phyloP scores from a whole-genome alignment of 139 green algal species.

The Chlamydomonas asymmetrica region DNA sequence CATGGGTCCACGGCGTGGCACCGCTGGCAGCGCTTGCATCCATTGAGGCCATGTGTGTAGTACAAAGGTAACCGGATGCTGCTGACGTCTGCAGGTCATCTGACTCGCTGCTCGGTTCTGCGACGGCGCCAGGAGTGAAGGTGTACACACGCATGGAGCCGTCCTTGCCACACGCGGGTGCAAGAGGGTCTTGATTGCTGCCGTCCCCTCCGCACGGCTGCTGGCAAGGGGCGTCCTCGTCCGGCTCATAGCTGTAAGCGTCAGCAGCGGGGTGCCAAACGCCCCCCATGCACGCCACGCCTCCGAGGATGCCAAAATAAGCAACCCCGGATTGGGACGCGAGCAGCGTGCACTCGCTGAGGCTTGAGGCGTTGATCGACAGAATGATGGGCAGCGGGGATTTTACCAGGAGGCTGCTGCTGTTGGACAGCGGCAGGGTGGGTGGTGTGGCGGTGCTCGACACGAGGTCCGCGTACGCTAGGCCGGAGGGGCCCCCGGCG shows the following conservation, averaged over 20 bases:
- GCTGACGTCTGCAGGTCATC: neutral
- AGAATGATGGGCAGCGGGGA: conserved; percentile 2
- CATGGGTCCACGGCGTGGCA: neutral
- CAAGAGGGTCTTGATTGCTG: neutral
- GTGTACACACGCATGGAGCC: neutral
- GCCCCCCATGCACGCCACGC: neutral
- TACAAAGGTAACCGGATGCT: no score
- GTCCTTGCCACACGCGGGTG: neutral
- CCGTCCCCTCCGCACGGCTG: neutral
- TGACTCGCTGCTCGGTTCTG: neutral
- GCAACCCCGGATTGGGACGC: neutral
- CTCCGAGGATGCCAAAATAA: neutral
- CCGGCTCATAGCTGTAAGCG: neutral
- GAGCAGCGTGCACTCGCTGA: neutral
- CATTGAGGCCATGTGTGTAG: no score
- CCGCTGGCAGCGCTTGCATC: no score
- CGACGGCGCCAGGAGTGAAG: neutral
- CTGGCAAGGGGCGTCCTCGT: neutral
- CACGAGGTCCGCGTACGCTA: no score
- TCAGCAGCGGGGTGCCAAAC: neutral
- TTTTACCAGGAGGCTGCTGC: no score
- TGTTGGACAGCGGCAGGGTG: no score
- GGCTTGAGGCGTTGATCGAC: neutral
- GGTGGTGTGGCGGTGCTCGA: no score
- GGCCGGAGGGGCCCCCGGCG: no score